These are phyloP conservation scores for Rosa chinensis DNA, from an alignment of 306 rosid species.

Conservation along the genomic window DNA sequence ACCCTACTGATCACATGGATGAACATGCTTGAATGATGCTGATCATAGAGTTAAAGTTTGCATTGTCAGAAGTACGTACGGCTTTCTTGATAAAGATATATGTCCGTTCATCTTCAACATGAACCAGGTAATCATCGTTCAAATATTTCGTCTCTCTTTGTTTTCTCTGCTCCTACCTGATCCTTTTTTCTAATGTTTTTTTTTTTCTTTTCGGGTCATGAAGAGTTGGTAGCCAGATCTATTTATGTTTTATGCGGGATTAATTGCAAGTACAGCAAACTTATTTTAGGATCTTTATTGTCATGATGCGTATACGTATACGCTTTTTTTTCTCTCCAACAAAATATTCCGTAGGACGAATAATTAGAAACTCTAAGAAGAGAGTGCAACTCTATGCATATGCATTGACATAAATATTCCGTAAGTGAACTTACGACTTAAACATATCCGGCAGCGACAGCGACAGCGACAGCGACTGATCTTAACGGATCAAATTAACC, in stretches of 20 bases:
- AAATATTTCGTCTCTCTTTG: neutral
- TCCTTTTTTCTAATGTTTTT: neutral
- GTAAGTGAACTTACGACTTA: too few relatives aligned
- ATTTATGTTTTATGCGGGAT: neutral
- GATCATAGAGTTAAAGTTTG: neutral
- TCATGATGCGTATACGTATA: neutral
- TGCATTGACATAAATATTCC: neutral
- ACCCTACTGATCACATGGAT: neutral
- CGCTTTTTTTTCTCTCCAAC: neutral
- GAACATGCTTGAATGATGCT: neutral
- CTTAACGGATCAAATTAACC: neutral
- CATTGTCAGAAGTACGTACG: neutral
- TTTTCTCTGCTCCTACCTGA: neutral
- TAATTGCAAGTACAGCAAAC: too few relatives aligned
- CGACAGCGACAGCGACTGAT: neutral
- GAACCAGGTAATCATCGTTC: neutral
- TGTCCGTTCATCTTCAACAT: neutral
- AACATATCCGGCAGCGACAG: neutral
- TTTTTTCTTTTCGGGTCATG: neutral
- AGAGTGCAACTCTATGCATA: neutral
- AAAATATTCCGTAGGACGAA: neutral
- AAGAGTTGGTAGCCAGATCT: neutral
- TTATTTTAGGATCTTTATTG: neutral
- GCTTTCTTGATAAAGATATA: neutral
- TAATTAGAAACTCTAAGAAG: neutral